phyloP scores from a whole-genome alignment of 805 yeast species.

The Kazachstania viticola region DNA sequence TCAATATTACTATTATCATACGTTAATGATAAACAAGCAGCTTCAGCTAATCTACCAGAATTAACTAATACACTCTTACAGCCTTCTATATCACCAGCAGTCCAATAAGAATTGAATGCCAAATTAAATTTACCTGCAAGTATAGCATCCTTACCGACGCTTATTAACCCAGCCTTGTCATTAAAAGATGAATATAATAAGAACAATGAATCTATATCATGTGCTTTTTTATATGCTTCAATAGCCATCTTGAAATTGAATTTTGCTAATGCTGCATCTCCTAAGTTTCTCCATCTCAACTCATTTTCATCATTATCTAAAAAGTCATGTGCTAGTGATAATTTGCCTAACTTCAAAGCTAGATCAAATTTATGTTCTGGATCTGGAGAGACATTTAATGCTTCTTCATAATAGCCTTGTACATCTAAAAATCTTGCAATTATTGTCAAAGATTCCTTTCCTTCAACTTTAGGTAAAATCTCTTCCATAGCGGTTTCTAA shows the following conservation, averaged over 20 bases:
- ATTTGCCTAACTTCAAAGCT: constrained; percentile 65
- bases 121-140: constrained; percentile 73
- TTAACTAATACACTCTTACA: constrained; percentile 56
- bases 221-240: constrained; percentile 64
- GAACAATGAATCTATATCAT: constrained; percentile 72
- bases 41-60: constrained; percentile 71
- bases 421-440: constrained; percentile 89
- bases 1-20: constrained; percentile 41
- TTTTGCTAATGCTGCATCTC: constrained; percentile 68
- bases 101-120: constrained; percentile 89
- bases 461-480: constrained; percentile 46
- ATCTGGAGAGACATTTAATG: constrained; percentile 74
- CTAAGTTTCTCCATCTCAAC: constrained; percentile 82
- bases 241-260: constrained; percentile 79
- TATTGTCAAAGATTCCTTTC: constrained; percentile 53
- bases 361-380: constrained; percentile 85
- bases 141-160: constrained; percentile 57
- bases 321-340: constrained; percentile 59
- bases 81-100: constrained; percentile 54
- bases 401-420: constrained; percentile 78
- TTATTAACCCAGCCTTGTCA: constrained; percentile 44
- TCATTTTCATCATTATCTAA: constrained; percentile 43
- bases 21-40: constrained; percentile 66
- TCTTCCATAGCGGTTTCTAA: constrained; percentile 64
- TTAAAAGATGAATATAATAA: constrained; percentile 76